Evolutionary conservation across 2,329 filamentous ascomycete species (phyloP).

Genomic region (Phoma sp.): DNA sequence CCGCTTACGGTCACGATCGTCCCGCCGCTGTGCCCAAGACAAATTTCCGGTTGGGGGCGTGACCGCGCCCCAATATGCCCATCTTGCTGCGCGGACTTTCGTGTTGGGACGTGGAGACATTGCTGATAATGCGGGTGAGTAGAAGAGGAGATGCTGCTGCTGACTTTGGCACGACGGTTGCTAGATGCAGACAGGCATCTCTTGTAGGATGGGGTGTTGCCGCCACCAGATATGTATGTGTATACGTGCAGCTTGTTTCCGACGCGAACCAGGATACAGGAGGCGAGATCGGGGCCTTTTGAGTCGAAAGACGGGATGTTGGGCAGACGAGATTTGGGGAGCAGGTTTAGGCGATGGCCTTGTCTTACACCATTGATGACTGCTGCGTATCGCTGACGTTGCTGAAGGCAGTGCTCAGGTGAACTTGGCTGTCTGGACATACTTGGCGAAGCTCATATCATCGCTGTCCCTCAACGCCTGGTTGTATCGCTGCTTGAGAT

Average conservation of each 20-base stretch:
- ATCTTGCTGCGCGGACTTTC: not conserved
- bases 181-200: not conserved
- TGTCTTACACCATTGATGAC: not conserved
- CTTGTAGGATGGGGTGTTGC: too few species aligned
- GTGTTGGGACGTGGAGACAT: conserved; percentile 2
- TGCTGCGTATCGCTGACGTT: not conserved
- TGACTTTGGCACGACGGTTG: conserved; percentile 9
- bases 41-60: conserved; percentile 12
- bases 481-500: conserved; percentile 77
- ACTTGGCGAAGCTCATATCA: conserved; percentile 59
- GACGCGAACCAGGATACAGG: conserved; percentile 17
- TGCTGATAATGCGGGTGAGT: conserved; percentile 1
- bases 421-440: conserved; percentile 50
- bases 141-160: not conserved
- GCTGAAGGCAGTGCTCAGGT: conserved; percentile 28
- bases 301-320: conserved; percentile 2
- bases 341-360: not conserved
- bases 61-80: not conserved
- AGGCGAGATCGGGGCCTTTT: conserved; percentile 17
- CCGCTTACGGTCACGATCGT: conserved; percentile 11
- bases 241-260: conserved; percentile 16
- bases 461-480: conserved; percentile 67
- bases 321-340: not conserved
- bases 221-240: not conserved
- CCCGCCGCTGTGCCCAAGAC: conserved; percentile 29